These are phyloP conservation scores for Trichosanthes truncata DNA, from an alignment of 306 rosid genomes.

Conservation along the genomic window DNA sequence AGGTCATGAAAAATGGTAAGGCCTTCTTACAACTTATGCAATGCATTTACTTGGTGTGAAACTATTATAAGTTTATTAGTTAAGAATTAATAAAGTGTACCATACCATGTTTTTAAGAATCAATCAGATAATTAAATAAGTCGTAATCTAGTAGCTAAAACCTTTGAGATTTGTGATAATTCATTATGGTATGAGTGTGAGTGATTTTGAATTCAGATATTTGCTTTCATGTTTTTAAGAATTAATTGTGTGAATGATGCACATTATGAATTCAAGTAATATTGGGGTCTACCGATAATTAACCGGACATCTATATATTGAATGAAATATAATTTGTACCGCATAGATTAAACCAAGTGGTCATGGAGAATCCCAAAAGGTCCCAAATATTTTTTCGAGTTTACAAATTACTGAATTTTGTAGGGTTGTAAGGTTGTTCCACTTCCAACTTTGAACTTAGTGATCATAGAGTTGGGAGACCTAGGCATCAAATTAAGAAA, in stretches of 20 bases:
- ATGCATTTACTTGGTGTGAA: neutral
- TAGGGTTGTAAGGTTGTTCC: neutral
- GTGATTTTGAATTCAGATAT: neutral
- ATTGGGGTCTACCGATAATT: neutral
- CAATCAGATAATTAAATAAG: neutral
- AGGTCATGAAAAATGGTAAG: constrained; percentile 92
- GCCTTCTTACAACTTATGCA: constrained; percentile 18
- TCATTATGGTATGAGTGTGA: neutral
- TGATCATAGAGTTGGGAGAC: neutral
- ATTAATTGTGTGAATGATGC: neutral
- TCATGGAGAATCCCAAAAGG: neutral
- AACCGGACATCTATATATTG: neutral
- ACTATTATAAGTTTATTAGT: neutral
- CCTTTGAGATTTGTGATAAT: neutral
- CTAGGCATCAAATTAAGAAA: neutral
- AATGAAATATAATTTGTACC: neutral
- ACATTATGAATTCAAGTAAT: neutral
- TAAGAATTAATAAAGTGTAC: neutral
- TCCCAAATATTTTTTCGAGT: neutral
- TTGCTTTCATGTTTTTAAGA: neutral
- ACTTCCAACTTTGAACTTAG: neutral
- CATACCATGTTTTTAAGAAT: neutral
- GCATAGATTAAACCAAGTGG: neutral
- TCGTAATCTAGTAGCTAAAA: neutral
- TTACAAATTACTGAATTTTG: neutral